These are phyloP conservation scores for Nitzschia palea DNA, from an alignment of 108 stramenopile genomes.

Conservation along the genomic window DNA sequence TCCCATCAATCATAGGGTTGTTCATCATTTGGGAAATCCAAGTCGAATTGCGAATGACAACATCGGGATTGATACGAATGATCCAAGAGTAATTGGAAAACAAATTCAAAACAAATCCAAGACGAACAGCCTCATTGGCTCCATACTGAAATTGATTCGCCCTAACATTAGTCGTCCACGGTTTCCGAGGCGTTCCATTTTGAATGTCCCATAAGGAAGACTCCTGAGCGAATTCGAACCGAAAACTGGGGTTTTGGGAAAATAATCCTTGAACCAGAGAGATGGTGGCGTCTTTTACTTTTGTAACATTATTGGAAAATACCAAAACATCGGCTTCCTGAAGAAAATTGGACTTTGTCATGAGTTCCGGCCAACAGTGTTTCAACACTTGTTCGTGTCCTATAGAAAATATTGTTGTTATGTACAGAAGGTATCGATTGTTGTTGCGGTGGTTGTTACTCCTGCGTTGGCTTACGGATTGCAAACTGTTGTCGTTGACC, in stretches of 20 bases:
- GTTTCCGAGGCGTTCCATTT: too few relatives aligned
- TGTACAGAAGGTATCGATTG: slow-evolving; percentile 7
- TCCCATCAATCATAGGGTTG: slow-evolving; percentile 3
- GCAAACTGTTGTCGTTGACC: too few relatives aligned
- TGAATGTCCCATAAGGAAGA: neutral
- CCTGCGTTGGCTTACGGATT: too few relatives aligned
- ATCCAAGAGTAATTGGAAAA: slow-evolving; percentile 36
- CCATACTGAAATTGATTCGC: neutral
- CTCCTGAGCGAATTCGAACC: neutral
- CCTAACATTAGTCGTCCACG: too few relatives aligned
- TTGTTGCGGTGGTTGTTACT: too few relatives aligned
- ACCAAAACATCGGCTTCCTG: slow-evolving; percentile 1
- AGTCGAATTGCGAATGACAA: slow-evolving; percentile 26
- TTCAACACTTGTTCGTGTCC: neutral
- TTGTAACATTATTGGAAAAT: neutral
- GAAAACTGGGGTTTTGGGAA: neutral
- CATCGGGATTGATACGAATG: slow-evolving; percentile 41
- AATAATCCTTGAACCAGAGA: neutral
- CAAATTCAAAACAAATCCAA: slow-evolving; percentile 12
- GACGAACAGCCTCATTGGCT: neutral
- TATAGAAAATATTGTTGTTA: slow-evolving; percentile 11
- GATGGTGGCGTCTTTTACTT: neutral
- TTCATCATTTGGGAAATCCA: slow-evolving; percentile 25
- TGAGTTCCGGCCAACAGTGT: slow-evolving; percentile 6
- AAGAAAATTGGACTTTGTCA: neutral